Evolutionary conservation across 2,329 filamentous ascomycete species (phyloP), one percentile per base, ranked within the genome.

Genomic region (Aureobasidium namibiae): DNA sequence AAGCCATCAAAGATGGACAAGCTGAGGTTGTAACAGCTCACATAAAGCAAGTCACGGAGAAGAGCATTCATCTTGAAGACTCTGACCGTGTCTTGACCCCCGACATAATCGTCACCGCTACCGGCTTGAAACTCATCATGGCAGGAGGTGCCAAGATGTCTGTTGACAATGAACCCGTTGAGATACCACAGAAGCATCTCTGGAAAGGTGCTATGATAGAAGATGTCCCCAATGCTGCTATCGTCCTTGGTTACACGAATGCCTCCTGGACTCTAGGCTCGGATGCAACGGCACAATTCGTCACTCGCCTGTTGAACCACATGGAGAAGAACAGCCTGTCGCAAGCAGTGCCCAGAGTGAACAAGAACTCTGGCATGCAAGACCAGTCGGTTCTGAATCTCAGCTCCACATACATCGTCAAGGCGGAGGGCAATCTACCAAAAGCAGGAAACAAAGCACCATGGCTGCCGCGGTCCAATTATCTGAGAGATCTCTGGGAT

Each of bases 41-140:
- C 3, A 83, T 85, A 68, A 72, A 78, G 39, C 73, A 68, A 13
- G 76, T 85, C 9, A 79, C 76, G 0, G 65, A 72, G 10, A 71
- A 77, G 21, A 75, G 76, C 16, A 80, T 85, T 62, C 67, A 74
- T 23, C 70, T 84, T 8, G 67, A 72, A 21, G 76, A 73, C 1
- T 78, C 64, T 18, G 69, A 69, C 39, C 66, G 73, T 48, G 73
- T 72, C 61, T 67, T 88, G 0, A 67, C 78, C 13, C 78, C 84
- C 0, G 85, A 88, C 64, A 76, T 83, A 59, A 85, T 88, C 63
- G 73, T 88, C 57, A 86, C 84, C 0, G 85, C 85, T 0, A 88
- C 85, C 0, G 85, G 85, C 0, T 74, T 87, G 1, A 78, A 78
- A 56, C 69, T 87, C 44, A 69, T 74, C 10, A 73, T 87, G 38